phyloP scores from a whole-genome alignment of 805 yeast species.

The Torulaspora quercuum region DNA sequence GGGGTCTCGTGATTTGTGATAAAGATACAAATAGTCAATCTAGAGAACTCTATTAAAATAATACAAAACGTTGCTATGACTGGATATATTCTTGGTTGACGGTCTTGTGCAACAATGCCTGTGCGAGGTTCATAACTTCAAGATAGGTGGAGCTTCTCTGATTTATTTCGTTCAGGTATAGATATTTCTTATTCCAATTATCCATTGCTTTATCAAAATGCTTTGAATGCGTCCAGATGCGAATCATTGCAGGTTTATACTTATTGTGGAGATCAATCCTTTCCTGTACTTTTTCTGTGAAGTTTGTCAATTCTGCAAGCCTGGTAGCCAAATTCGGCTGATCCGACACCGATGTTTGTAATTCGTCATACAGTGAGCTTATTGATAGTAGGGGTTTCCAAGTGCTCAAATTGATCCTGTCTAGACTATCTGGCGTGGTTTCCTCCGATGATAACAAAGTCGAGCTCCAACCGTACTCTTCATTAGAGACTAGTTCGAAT shows the following conservation, averaged over 20 bases:
- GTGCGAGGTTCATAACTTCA: constrained; percentile 34
- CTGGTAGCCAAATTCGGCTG: constrained; percentile 10
- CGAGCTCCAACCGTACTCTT: constrained; percentile 76
- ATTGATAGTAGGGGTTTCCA: constrained; percentile 30
- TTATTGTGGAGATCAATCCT: constrained; percentile 45
- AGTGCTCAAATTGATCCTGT: constrained; percentile 7
- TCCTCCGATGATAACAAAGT: constrained; percentile 15
- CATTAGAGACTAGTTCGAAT: constrained; percentile 63
- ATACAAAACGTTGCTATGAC: too few relatives aligned
- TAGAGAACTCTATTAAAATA: too few relatives aligned
- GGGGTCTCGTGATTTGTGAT: too few relatives aligned
- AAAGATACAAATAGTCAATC: too few relatives aligned
- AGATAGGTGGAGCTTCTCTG: constrained; percentile 37
- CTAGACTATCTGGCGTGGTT: neutral
- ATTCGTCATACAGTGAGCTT: constrained; percentile 21
- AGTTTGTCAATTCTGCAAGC: constrained; percentile 34
- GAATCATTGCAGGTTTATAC: constrained; percentile 38
- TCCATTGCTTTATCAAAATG: constrained; percentile 36
- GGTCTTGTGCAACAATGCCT: neutral
- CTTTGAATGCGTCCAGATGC: constrained; percentile 34
- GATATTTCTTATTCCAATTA: constrained; percentile 43
- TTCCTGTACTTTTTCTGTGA: constrained; percentile 40
- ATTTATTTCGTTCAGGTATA: constrained; percentile 38
- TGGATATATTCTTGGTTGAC: neutral
- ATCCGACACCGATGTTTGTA: constrained; percentile 18